A percentile compares a stretch with the other conserved stretches of the same genome.
These are phyloP conservation scores for Ploettnerulaceae sp. DNA, from an alignment of 2,329 filamentous ascomycete genomes.

Conservation along the genomic window DNA sequence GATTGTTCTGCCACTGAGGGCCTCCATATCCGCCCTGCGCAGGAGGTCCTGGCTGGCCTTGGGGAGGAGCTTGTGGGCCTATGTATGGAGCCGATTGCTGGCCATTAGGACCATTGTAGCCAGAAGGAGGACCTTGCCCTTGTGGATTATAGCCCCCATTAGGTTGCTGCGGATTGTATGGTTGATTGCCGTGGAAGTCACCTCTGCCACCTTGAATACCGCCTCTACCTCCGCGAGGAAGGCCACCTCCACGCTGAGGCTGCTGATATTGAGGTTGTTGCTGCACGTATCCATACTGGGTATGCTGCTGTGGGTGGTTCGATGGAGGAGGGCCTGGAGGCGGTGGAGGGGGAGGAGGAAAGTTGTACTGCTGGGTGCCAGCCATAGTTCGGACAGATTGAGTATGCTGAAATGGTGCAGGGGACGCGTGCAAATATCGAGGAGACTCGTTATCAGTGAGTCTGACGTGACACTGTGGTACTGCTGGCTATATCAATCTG, in stretches of 20 bases:
- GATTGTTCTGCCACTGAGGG: conserved; percentile 30
- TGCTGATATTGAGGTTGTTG: conserved; percentile 27
- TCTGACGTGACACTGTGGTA: neutral
- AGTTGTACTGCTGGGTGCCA: conserved; percentile 33
- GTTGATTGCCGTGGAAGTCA: conserved; percentile 28
- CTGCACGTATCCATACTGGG: conserved; percentile 30
- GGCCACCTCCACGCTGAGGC: conserved; percentile 30
- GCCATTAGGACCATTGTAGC: conserved; percentile 27
- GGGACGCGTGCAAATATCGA: too few relatives aligned
- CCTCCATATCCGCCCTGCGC: conserved; percentile 20
- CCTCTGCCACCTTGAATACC: conserved; percentile 30
- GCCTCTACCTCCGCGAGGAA: conserved; percentile 31
- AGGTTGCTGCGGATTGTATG: conserved; percentile 27
- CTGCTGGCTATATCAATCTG: too few relatives aligned
- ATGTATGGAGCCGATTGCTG: conserved; percentile 32
- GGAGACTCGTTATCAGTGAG: too few relatives aligned
- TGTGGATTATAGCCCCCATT: conserved; percentile 28
- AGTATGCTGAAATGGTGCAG: neutral
- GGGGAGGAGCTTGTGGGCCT: conserved; percentile 31
- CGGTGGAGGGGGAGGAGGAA: conserved; percentile 34
- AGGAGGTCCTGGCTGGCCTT: conserved; percentile 19
- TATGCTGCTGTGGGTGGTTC: conserved; percentile 27
- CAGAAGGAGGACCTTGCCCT: conserved; percentile 25
- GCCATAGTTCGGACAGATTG: conserved; percentile 22
- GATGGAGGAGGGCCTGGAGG: conserved; percentile 30